These are phyloP conservation scores for Dactylellina haptotyla DNA, from an alignment of 2,329 filamentous ascomycete genomes.

Conservation along the genomic window DNA sequence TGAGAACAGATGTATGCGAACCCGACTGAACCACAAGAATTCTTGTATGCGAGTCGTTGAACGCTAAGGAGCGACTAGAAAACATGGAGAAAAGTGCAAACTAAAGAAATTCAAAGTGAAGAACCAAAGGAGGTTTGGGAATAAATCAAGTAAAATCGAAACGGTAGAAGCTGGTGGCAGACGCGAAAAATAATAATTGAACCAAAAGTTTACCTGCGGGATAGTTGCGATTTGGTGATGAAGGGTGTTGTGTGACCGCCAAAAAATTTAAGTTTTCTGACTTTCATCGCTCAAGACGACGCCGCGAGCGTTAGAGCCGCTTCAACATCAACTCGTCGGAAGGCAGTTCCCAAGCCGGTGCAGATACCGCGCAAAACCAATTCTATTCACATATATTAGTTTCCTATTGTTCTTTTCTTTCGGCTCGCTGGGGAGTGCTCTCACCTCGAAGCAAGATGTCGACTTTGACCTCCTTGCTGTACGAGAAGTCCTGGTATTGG, in stretches of 20 bases:
- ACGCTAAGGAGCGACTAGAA: slow-evolving; percentile 40
- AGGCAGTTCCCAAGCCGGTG: slow-evolving; percentile 45
- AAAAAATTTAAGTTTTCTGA: slow-evolving; percentile 16
- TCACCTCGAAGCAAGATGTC: slow-evolving; percentile 53
- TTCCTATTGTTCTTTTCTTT: background rate
- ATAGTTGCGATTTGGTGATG: slow-evolving; percentile 17
- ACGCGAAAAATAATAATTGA: slow-evolving; percentile 11
- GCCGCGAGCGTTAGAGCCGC: slow-evolving; percentile 44
- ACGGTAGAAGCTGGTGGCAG: background rate
- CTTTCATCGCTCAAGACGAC: slow-evolving; percentile 26
- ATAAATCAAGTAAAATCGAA: slow-evolving; percentile 7
- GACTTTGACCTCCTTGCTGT: slow-evolving; percentile 53
- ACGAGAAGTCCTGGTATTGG: slow-evolving; percentile 49
- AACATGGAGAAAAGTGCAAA: background rate
- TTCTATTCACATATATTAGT: slow-evolving; percentile 38
- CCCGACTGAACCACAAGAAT: slow-evolving; percentile 16
- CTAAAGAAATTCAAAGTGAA: slow-evolving; percentile 2
- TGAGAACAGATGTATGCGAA: slow-evolving; percentile 24
- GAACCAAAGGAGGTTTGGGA: background rate
- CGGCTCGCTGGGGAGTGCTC: background rate
- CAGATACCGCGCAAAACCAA: slow-evolving; percentile 50
- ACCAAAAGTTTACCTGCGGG: slow-evolving; percentile 10
- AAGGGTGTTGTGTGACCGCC: slow-evolving; percentile 31
- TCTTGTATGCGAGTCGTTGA: slow-evolving; percentile 32
- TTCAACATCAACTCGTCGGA: slow-evolving; percentile 50